These are phyloP conservation scores for Serpula lacrymans DNA, from an alignment of 768 basidiomycete genomes.

Conservation along the genomic window DNA sequence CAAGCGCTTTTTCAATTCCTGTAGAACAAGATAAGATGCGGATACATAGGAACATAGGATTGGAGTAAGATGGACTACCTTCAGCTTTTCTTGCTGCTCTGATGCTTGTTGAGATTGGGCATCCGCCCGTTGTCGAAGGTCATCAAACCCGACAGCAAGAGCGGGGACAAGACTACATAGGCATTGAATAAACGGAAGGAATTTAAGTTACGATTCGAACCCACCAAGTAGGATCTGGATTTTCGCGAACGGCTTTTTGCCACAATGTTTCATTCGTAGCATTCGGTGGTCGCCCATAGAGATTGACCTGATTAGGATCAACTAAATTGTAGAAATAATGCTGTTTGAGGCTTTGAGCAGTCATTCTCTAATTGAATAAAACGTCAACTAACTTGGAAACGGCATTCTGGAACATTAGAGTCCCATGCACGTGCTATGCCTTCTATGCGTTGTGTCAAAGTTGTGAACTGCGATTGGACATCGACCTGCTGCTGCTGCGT, in stretches of 20 bases:
- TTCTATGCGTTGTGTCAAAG: constrained; percentile 58
- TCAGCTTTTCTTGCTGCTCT: constrained; percentile 64
- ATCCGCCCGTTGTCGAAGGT: constrained; percentile 73
- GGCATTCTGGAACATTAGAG: constrained; percentile 60
- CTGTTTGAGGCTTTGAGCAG: constrained; percentile 33
- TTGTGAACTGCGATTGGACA: constrained; percentile 54
- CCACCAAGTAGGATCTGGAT: constrained; percentile 78
- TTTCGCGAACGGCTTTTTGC: constrained; percentile 77
- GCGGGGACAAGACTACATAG: constrained; percentile 68
- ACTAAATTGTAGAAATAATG: constrained; percentile 85
- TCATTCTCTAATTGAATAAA: background rate
- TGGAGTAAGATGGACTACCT: constrained; percentile 31
- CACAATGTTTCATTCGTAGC: constrained; percentile 69
- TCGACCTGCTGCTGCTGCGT: constrained; percentile 50
- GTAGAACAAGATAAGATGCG: constrained; percentile 8
- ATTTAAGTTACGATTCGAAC: constrained; percentile 13
- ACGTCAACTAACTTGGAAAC: constrained; percentile 64
- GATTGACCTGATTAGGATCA: constrained; percentile 57
- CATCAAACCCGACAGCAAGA: constrained; percentile 78
- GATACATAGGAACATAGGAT: background rate
- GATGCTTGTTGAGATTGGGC: constrained; percentile 67
- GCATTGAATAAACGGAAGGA: constrained; percentile 3
- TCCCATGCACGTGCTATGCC: constrained; percentile 70
- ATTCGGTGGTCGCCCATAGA: constrained; percentile 72
- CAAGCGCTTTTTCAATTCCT: constrained; percentile 68